A percentile compares a stretch with the other conserved stretches of the same genome.
Conservation (phyloP, 202 grass and related monocot genomes). For the Miscanthus sacchariflorus region DNA sequence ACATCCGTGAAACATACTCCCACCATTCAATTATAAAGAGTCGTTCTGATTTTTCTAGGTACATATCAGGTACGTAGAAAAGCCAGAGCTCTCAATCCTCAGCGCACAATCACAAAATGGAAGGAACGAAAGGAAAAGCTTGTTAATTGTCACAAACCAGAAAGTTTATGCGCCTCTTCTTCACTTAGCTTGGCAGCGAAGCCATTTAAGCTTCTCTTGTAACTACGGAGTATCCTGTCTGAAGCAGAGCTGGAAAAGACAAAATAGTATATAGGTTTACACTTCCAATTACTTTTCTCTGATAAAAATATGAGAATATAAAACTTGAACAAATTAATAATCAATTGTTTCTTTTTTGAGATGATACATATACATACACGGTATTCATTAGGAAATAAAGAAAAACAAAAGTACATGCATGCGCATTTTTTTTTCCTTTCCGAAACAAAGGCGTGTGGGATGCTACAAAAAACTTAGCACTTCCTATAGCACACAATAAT, state of each 20-base stretch:
- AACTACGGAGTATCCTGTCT: conserved; percentile 46
- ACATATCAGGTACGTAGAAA: background rate
- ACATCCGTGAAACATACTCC: background rate
- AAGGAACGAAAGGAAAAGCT: too few relatives aligned
- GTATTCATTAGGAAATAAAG: too few relatives aligned
- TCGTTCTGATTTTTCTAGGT: too few relatives aligned
- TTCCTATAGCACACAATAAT: too few relatives aligned
- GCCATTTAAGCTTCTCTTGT: conserved; percentile 45
- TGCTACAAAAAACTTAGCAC: background rate
- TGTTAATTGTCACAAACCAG: conserved; percentile 13
- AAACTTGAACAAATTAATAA: background rate
- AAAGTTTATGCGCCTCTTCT: conserved; percentile 13
- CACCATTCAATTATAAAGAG: too few relatives aligned
- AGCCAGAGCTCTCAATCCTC: background rate
- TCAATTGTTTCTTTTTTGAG: background rate
- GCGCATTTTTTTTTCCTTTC: too few relatives aligned
- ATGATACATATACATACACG: too few relatives aligned
- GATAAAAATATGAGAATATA: background rate
- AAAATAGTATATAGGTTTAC: background rate
- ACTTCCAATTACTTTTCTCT: background rate
- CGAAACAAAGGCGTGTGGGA: background rate
- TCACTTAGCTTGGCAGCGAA: conserved; percentile 34
- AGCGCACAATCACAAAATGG: background rate
- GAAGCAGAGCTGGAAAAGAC: conserved; percentile 24
- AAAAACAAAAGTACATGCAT: too few relatives aligned